Evolutionary conservation across 179 eudicot genomes (phyloP), one percentile per base, ranked within the genome.

Genomic region (Patellifolia procumbens): DNA sequence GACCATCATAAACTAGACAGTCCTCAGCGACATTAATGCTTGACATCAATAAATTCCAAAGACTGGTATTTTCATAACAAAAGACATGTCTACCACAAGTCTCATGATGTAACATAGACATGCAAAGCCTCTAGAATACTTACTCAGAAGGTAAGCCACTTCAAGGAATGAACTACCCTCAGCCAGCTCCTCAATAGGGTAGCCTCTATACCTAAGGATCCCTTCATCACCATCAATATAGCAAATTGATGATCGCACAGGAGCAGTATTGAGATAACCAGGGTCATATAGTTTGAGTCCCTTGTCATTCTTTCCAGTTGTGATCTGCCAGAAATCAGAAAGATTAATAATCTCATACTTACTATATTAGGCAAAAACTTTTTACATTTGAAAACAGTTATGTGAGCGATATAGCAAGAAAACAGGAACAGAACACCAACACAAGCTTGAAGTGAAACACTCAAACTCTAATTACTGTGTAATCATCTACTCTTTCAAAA

Each of bases 221-320:
- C 99, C 99, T 75, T 90, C 97, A 86, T 92, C 99, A 52, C 99
- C 99, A 83, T 95, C 97, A 76, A 93, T 95, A 74, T 95, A 95
- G 84, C 95, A 92, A 70, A 95, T 95, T n/a, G 90, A 84, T 59
- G 99, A 95, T 42, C 91, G 84, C 51, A 93, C 99, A 19, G 99
- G 99, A 80, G 99, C 99, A 28, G 97, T 95, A 83, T 95, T 95
- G 74, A 95, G 93, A 84, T 95, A 95, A 56, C 99, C 99, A 22
- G 99, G 99, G 83, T 95, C 99, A 80, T 93, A 95, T 60, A 89
- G 82, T 81, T 93, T 95, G 67, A 95, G 82, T 76, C 99, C 99
- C 83, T 95, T 95, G 86, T 95, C 99, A 85, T 93, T 81, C 56
- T 86, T 84, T 73, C 97, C 97, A 2, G 91, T 90, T 65, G 90